Evolutionary conservation across 2,329 filamentous ascomycete genomes (phyloP).

Genomic region (Rhexocercosporidium sp.): DNA sequence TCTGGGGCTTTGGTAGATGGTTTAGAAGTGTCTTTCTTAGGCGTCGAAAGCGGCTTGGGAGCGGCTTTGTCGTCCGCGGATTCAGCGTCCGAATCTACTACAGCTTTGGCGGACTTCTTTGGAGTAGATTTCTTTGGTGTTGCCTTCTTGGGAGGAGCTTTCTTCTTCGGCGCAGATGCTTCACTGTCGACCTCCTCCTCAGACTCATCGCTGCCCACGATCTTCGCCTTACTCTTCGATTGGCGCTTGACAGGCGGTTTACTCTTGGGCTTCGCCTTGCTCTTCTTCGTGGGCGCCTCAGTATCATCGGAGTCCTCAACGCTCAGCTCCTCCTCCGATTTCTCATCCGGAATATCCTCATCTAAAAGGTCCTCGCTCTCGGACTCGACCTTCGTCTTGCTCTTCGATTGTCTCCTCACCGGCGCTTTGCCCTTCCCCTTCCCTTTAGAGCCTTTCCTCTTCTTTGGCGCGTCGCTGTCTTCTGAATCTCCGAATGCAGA

Average conservation of each 20-base stretch:
- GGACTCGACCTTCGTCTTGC: conserved; percentile 29
- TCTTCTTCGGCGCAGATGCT: conserved; percentile 10
- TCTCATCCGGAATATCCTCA: conserved; percentile 6
- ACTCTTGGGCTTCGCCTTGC: conserved; percentile 9
- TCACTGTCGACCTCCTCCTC: conserved; percentile 17
- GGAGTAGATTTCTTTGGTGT: conserved; percentile 29
- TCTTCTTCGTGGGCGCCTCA: conserved; percentile 21
- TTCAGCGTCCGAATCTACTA: conserved; percentile 32
- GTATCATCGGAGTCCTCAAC: conserved; percentile 11
- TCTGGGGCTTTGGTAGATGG: conserved; percentile 36
- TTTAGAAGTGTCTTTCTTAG: conserved; percentile 29
- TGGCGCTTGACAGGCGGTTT: conserved; percentile 20
- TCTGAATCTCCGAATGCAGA: conserved; percentile 25
- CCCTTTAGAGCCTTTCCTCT: conserved; percentile 21
- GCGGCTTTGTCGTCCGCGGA: conserved; percentile 25
- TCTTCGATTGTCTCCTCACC: conserved; percentile 21
- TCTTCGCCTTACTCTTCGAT: conserved; percentile 32
- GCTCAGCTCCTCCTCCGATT: conserved; percentile 7
- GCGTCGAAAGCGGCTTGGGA: conserved; percentile 44
- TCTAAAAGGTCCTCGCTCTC: conserved; percentile 29
- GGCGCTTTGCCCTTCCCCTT: conserved; percentile 20
- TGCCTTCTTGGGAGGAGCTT: conserved; percentile 29
- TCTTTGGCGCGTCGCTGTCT: conserved; percentile 22
- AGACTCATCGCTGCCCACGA: conserved; percentile 31
- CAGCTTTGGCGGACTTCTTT: conserved; percentile 22